Evolutionary conservation across 139 green algal genomes (phyloP), one percentile per base, ranked within the genome.

Genomic region (Picochlorum costavermella): DNA sequence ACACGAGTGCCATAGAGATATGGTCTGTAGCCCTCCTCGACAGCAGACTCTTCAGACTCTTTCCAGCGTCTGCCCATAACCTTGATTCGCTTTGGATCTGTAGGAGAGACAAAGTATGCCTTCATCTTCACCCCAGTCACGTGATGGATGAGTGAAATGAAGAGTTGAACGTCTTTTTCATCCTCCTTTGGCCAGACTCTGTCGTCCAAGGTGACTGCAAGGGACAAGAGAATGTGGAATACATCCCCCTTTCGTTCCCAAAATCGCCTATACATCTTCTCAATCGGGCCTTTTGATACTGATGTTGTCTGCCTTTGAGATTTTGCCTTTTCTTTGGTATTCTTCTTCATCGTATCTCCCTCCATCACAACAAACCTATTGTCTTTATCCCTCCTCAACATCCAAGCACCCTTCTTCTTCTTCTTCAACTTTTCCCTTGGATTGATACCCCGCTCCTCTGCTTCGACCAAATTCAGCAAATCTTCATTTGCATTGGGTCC

Each of bases 201-300:
- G 12, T 68, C 51, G 40, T 80, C 74, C 23, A 80, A 62, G 3
- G 50, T 28, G 5, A 79, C 44, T 26, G 58, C 64, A 59, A 80
- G 36, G 23, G 23, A 48, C 12, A 80, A 48, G 29, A 80, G 64
- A 43, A 80, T 49, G 58, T 78, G 74, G 51, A 79, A 80, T 4
- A 80, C 69, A n/a, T 80, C 74, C 2, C 64, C 70, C 51, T 76
- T 79, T 46, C 70, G 64, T 30, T 45, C 48, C 74, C 74, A 78
- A 40, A 75, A 75, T n/a, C 8, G n/a, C 11, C 60, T n/a, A 31
- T 66, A 66, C 31, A 66, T 51, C 14, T 56, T 66, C 28, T 66
- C 60, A 45, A 66, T 55, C 1, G 29, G 43, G 23, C 25, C 25
- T 40, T 14, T 23, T 66, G 31, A 31, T 1, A 55, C n/a, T 13